phyloP scores from a whole-genome alignment of 768 basidiomycete species.

The Suillus clintonianus region DNA sequence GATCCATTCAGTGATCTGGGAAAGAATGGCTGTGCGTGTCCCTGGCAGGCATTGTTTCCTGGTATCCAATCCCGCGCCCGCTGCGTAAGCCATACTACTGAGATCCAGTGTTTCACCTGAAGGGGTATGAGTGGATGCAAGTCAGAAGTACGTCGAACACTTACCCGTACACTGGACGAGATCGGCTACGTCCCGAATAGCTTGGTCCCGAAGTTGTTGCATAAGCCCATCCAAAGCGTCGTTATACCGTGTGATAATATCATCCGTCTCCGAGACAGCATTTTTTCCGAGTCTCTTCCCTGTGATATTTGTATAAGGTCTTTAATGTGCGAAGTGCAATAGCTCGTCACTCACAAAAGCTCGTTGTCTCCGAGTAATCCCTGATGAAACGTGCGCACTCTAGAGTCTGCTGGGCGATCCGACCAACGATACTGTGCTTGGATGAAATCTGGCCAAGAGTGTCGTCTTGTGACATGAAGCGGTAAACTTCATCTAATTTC shows the following conservation, averaged over 20 bases:
- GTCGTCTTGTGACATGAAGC: not conserved
- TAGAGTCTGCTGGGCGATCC: conserved; percentile 18
- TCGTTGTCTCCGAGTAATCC: conserved; percentile 24
- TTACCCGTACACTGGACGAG: not conserved
- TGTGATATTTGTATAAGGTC: not conserved
- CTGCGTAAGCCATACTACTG: conserved; percentile 2
- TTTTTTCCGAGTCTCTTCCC: conserved; percentile 1
- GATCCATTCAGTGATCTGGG: conserved; percentile 18
- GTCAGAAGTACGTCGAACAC: not conserved
- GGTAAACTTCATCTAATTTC: conserved; percentile 1
- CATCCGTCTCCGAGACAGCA: not conserved
- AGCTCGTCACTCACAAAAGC: conserved; percentile 13
- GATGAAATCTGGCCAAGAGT: not conserved
- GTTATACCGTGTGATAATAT: not conserved
- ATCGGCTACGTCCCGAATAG: not conserved
- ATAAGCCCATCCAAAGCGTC: not conserved
- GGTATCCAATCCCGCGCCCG: not conserved
- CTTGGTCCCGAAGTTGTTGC: conserved; percentile 1
- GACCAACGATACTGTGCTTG: not conserved
- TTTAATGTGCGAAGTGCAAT: not conserved
- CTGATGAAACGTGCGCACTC: conserved; percentile 31
- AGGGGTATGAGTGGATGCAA: not conserved
- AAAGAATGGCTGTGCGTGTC: conserved; percentile 13
- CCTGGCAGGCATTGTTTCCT: conserved; percentile 15
- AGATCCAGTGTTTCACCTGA: conserved; percentile 1